phyloP scores from a whole-genome alignment of 2,329 filamentous ascomycete genomes.

The Annulohypoxylon truncatum region DNA sequence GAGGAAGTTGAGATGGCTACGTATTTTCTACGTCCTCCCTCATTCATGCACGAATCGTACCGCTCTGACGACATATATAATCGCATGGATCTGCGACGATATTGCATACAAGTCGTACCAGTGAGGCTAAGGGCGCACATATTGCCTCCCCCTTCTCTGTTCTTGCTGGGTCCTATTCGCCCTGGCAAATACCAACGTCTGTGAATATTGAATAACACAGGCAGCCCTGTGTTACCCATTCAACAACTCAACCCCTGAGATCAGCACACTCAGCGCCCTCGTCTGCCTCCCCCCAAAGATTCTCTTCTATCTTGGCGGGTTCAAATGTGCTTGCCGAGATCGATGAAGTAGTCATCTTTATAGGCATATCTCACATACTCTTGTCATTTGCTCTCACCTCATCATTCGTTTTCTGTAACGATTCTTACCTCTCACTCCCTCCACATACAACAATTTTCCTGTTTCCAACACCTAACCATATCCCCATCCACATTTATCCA shows the following conservation, averaged over 20 bases:
- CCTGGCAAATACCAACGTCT: not conserved
- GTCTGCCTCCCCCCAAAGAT: not conserved
- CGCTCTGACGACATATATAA: not conserved
- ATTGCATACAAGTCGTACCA: not conserved
- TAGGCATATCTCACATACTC: not conserved
- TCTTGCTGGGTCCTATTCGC: not conserved
- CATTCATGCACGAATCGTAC: not conserved
- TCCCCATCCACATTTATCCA: not conserved
- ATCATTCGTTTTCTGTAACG: not conserved
- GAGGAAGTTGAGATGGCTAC: not conserved
- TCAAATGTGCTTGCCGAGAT: not conserved
- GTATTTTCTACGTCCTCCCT: not conserved
- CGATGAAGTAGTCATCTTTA: not conserved
- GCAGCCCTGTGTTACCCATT: not conserved
- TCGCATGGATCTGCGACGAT: not conserved
- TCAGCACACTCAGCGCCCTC: not conserved
- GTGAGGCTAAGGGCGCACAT: not conserved
- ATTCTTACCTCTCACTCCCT: not conserved
- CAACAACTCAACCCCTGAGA: not conserved
- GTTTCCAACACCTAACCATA: not conserved
- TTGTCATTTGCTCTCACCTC: not conserved
- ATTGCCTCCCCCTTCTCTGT: not conserved
- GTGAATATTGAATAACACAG: not conserved
- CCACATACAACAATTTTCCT: not conserved
- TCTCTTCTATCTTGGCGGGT: not conserved